These are phyloP conservation scores for Suhomyces bokatorum DNA, from an alignment of 1,139 yeast species.

Conservation along the genomic window DNA sequence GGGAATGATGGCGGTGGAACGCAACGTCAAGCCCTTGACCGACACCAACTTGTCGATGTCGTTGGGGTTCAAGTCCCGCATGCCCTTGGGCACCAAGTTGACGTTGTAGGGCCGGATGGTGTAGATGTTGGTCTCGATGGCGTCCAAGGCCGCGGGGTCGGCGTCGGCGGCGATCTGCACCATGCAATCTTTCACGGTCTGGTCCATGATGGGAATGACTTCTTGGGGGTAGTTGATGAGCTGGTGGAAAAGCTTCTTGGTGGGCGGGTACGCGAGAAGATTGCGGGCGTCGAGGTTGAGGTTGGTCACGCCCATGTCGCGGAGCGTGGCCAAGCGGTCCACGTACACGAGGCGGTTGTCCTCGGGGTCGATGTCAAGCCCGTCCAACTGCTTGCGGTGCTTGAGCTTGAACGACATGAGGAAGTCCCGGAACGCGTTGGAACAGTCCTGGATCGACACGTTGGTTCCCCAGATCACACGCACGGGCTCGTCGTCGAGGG, in stretches of 20 bases:
- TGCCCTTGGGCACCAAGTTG: constrained; percentile 65
- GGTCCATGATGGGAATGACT: constrained; percentile 97
- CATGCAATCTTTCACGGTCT: constrained; percentile 87
- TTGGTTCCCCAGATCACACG: constrained; percentile 99
- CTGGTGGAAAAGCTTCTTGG: constrained; percentile 80
- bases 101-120: constrained; percentile 87
- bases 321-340: constrained; percentile 70
- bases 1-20: constrained; percentile 91
- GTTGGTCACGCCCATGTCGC: constrained; percentile 76
- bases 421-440: constrained; percentile 77
- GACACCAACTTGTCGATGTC: constrained; percentile 93
- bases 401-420: constrained; percentile 79
- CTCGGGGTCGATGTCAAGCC: constrained; percentile 46
- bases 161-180: constrained; percentile 71
- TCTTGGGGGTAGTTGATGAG: constrained; percentile 93
- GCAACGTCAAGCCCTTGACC: constrained; percentile 85
- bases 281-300: constrained; percentile 83
- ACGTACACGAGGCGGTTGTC: constrained; percentile 79
- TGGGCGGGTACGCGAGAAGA: constrained; percentile 70
- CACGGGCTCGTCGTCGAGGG: constrained; percentile 60
- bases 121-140: constrained; percentile 77
- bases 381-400: constrained; percentile 65
- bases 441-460: constrained; percentile 86
- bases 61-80: constrained; percentile 93
- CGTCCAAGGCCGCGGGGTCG: constrained; percentile 51